These are phyloP conservation scores for Debaryomycetaceae sp. DNA, from an alignment of 1,139 yeast species.

Conservation along the genomic window DNA sequence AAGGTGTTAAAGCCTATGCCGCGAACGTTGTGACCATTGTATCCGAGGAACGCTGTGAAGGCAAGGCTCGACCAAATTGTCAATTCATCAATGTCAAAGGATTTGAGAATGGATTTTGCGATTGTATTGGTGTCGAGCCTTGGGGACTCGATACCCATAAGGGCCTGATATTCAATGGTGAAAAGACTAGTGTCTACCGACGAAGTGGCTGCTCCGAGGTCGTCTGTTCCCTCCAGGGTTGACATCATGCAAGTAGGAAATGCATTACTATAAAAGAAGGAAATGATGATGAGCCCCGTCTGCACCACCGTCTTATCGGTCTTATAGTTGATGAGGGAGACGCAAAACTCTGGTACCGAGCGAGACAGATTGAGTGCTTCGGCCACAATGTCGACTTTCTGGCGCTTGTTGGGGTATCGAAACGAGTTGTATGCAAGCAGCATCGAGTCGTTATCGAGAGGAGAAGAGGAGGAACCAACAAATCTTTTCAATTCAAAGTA, in stretches of 20 bases:
- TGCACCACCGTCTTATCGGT: slow-evolving; percentile 6
- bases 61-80: slow-evolving; percentile 27
- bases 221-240: background rate
- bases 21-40: background rate
- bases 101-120: slow-evolving; percentile 9
- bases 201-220: background rate
- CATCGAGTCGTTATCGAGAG: too few species aligned
- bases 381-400: slow-evolving; percentile 10
- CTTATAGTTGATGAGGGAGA: slow-evolving; percentile 9
- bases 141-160: background rate
- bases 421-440: background rate
- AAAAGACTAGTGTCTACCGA: slow-evolving; percentile 1
- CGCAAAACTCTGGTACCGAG: slow-evolving; percentile 12
- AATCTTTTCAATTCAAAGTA: slow-evolving; percentile 17
- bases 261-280: slow-evolving; percentile 13
- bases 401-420: slow-evolving; percentile 7
- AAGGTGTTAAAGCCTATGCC: slow-evolving; percentile 1
- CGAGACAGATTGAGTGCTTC: slow-evolving; percentile 10
- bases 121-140: slow-evolving; percentile 6
- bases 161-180: slow-evolving; percentile 4
- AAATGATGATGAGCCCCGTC: slow-evolving; percentile 19
- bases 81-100: slow-evolving; percentile 13
- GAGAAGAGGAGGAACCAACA: too few species aligned
- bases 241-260: background rate
- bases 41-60: slow-evolving; percentile 1